Base-by-base conservation (phyloP, 345 rosid genomes). In the Sisymbrium altissimum region DNA sequence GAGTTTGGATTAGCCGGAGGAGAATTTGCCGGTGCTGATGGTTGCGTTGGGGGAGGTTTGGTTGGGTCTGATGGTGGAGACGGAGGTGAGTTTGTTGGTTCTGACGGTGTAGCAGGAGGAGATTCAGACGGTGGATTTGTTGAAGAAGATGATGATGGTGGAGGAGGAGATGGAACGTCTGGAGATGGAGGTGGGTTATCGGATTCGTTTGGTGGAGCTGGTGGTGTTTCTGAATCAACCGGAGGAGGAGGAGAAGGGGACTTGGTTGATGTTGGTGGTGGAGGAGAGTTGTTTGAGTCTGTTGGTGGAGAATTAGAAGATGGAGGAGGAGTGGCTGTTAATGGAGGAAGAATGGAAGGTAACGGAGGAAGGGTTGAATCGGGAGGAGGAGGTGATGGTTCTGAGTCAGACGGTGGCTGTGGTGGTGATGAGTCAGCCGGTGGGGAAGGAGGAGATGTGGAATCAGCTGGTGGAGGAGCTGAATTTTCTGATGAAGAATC, bases 201-300 rank as follows among this genome's bases (percentile, higher is more conserved):
- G 6, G 73, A 33, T 33, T 73, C 46, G 27, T 3, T 58, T 1
- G 69, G 67, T 9, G 83, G 79, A 45, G 76, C 50, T 12, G 85
- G 77, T 56, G 68, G 80, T 40, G 77, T 70, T 39, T 33, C 73
- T n/a, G 53, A 68, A 54, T 53, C 25, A 13, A 39, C 14, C 1
- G 85, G 41, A 43, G 85, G 30, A 38, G 83, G 32, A 64, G 78
- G 49, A 30, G 84, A 64, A 74, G 74, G 81, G 36, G 76, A 12
- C 13, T 23, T 67, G 8, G 56, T 18, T 2, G 84, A 61, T 21
- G 83, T 32, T 5, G 89, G 73, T 0, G 85, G 76, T 4, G 76
- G 59, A 3, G 75, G 72, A 21, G 81, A 15, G 17, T 19, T 38
- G 17, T 21, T 58, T 1, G 78, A 38, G 27, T 61, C 72, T 7